Base-by-base conservation (phyloP, 148 eudicot species). In the Selenicereus undatus region DNA sequence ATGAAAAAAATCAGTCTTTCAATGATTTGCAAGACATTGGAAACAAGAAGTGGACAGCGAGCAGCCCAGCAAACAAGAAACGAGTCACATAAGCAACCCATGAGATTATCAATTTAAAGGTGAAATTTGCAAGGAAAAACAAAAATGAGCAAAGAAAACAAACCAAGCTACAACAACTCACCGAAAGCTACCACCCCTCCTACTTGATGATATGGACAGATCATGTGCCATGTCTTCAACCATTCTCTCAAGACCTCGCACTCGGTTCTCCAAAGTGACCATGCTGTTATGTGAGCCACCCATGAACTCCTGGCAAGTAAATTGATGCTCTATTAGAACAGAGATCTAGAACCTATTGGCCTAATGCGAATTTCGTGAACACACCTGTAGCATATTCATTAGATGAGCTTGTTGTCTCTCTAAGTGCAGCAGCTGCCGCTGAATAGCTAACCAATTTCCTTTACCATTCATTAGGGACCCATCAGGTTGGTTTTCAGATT, bases 221-320 rank as follows among this genome's bases (percentile, higher is more conserved):
- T 97, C 98, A 27, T 90, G 90, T 71, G 93, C 95, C 99, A 97
- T 97, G 82, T 97, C 99, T 86, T 97, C 98, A 54, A 97, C 94
- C 20, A 94, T 92, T 86, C 99, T 94, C 89, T 97, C 99, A 69
- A 97, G 90, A 78, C 98, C 98, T 24, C 95, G 90, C 58, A 97
- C 99, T 84, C 99, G 89, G 84, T 83, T 94, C 82, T 97, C 99
- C 78, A 97, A 85, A 79, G 99, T 92, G 75, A 94, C 82, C 98
- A 97, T 97, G 88, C 95, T 86, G 82, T 94, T 91, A 79, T 93
- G 98, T 54, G 99, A 97, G n/a, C 99, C 99, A 82, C 98, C 98
- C 99, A 94, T 97, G 86, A 97, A 97, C 79, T 94, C 97, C 98
- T 97, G 88, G 69, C 81, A 81, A 26, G 58, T 73, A 82, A 79